Evolutionary conservation across 1,284 basidiomycete species (phyloP), one percentile per base, ranked within the genome.

Genomic region (Wolfiporia cocos): DNA sequence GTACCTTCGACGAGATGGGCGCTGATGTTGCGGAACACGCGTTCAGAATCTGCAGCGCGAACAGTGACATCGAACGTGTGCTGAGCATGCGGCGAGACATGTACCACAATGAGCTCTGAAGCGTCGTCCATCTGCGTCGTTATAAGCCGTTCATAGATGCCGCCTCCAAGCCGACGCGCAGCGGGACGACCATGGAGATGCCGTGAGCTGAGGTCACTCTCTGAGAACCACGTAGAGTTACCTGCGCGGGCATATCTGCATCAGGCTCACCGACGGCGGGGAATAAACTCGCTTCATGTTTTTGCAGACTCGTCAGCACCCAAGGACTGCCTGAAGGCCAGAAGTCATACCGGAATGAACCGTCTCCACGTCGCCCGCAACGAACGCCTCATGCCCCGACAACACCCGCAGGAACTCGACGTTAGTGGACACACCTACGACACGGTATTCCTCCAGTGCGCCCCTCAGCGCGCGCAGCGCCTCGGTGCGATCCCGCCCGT

Each of bases 391-490:
- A 59, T 96, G 86, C 0, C 80, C 77, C 0, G 91, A 87, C 34
- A 97, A 71, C 0, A 71, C 72, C 46, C 84, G 71, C 47, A 97
- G 66, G 61, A 97, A 97, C 58, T 94, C 89, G 29, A 97, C 74
- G 58, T 96, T 97, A n/a, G 93, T 96, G 11, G 81, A 78, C 2
- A 94, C 86, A 10, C 93, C 93, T 0, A 93, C 91, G 40, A 96
- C 86, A 56, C 87, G 80, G 59, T 95, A 97, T 55, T 93, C 82
- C 42, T 86, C 86, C 36, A 96, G 64, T 4, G 90, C 92, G 40
- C 81, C 79, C 7, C 86, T 68, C 44, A 96, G 71, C 54, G 90
- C 71, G 7, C 88, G 71, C 48, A 97, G 63, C 0, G 93, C 93
- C 56, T 93, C 89, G 2, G 78, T 78, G n/a, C 93, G 74, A 62